Base-by-base conservation (phyloP, 2,329 filamentous ascomycete species). In the Tolypocladium ovalisporum region DNA sequence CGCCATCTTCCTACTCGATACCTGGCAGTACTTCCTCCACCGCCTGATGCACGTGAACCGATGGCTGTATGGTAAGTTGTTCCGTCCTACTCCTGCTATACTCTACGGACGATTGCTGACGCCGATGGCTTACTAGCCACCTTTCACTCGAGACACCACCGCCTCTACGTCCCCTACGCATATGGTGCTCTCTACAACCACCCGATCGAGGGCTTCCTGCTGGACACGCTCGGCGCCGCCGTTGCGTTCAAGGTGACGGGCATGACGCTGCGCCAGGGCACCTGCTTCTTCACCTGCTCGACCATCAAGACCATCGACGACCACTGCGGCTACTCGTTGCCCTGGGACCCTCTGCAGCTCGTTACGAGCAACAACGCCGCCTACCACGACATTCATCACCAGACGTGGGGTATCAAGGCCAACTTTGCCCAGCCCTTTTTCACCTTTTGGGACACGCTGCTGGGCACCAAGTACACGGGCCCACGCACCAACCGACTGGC, bases 21-120 rank as follows among this genome's bases (percentile, higher is more conserved):
- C 91, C 51, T 99, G 94, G 94, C 93, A 99, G 71, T 99, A 99
- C 76, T 96, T 97, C 75, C 81, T 93, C 66, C 94, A 99, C 74
- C 90, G 94, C 42, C 83, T 88, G 58, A 99, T 99, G 94, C 94
- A 99, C 75, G 80, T 94, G 77, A 97, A 97, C 77, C 92, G 89
- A 73, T 97, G 90, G 89, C 81, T 99, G 65, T 97, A 97, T 79
- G 88, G 90, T 94, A 79, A 73, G 88, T 82, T 58, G 34, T n/a
- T 57, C n/a, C n/a, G 42, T 27, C 19, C 8, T 8, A 9, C 27
- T 17, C 24, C 9, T 8, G 8, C 6, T 22, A 8, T 22, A n/a
- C 32, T 44, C 22, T 19, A 44, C 9, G 40, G 19, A n/a, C 29
- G 12, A 5, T 32, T 51, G 76, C 47, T 81, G 82, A 67, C 82